Evolutionary conservation across 2,329 filamentous ascomycete species (phyloP), one percentile per base, ranked within the genome.

Genomic region (Stemphylium lycopersici): DNA sequence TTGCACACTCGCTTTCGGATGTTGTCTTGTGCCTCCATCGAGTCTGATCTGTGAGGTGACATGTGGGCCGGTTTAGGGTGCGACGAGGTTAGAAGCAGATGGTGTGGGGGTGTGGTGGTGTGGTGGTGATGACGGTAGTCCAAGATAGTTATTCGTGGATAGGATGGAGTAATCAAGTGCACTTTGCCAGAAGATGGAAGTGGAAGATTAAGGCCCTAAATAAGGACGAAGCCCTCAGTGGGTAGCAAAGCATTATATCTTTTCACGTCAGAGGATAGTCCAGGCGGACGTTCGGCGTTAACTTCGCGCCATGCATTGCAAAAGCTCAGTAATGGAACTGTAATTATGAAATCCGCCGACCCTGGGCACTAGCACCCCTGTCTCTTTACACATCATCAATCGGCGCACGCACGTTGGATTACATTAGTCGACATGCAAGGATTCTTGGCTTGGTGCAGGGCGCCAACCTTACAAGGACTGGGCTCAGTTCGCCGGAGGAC

Each of bases 1-100:
- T 87, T 88, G 72, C 85, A 86, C 34, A 87, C 85, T 66, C 85
- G 79, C 75, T 88, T 87, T 62, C 85, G 73, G 54, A 80, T 78
- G 59, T 79, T 80, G 58, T 75, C 76, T 65, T 81, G 79, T 16
- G 68, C 63, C 45, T 75, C 73, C 71, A 75, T 76, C 37, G 72
- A 75, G 51, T 66, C 70, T 49, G 70, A 71, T 44, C 71, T 63
- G 48, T 74, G 71, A 41, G 70, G 70, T 38, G 72, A 68, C 72
- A 74, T 74, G 57, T 32, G 44, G 39, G 49, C 22, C 52, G 48
- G 42, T 18, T 26, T 39, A 22, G 53, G 48, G 12, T 6, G 32
- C 8, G 43, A 20, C 26, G 34, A 18, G 48, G 41, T 56, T 40
- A 32, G 13, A 34, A 15, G 29, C 12, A 18, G 31, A 16, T 11